A percentile compares a stretch with the other conserved stretches of the same genome.
Evolutionary conservation across 768 basidiomycete species (phyloP).

Genomic region (Serendipita vermifera): DNA sequence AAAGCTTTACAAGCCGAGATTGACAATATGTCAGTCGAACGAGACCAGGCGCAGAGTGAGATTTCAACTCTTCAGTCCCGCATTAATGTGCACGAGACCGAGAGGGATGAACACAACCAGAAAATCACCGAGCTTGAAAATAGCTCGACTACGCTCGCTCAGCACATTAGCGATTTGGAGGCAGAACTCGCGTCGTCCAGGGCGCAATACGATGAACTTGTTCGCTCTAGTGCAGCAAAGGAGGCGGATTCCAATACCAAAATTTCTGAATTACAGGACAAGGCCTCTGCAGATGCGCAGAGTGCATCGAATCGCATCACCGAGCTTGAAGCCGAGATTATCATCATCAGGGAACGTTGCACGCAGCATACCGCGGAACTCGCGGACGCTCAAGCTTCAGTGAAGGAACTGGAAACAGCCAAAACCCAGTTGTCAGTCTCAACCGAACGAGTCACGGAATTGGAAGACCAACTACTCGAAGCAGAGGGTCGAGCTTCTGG

Average conservation of each 20-base stretch:
- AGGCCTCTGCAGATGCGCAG: neutral
- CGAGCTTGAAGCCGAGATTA: slow-evolving; percentile 1
- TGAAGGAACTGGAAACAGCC: neutral
- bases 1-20: neutral
- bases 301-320: neutral
- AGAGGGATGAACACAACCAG: neutral
- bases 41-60: neutral
- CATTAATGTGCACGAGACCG: neutral
- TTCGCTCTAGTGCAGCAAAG: neutral
- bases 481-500: neutral
- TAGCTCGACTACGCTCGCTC: neutral
- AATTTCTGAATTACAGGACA: neutral
- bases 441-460: neutral
- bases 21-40: neutral
- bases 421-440: neutral
- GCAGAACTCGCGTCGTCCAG: neutral
- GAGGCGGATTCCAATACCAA: neutral
- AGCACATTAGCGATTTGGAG: neutral
- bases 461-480: neutral
- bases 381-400: neutral
- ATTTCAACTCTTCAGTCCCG: neutral
- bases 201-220: neutral
- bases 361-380: slow-evolving; percentile 4
- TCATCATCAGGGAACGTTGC: neutral
- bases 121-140: neutral